Conservation (phyloP, 2,329 filamentous ascomycete genomes). For the Ilyonectria sp. region DNA sequence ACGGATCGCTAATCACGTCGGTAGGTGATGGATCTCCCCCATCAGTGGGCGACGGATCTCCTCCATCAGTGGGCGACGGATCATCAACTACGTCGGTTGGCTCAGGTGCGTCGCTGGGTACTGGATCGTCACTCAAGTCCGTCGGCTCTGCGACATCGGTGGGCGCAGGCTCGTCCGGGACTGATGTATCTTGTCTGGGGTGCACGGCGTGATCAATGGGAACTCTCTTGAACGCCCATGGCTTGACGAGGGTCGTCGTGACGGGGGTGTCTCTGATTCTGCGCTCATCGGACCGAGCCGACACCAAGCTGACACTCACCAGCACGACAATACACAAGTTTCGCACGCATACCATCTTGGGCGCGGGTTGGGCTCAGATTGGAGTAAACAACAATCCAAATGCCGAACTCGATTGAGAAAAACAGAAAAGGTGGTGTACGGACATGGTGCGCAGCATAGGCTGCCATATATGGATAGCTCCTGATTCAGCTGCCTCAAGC, state of each 20-base stretch:
- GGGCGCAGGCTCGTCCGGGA: constrained; percentile 5
- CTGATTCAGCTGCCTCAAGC: background rate
- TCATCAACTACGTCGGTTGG: background rate
- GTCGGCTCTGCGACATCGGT: background rate
- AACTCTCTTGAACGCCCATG: background rate
- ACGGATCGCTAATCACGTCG: background rate
- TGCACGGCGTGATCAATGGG: background rate
- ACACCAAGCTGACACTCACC: background rate
- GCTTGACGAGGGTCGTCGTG: background rate
- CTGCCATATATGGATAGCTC: background rate
- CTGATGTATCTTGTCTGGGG: background rate
- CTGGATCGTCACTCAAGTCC: background rate
- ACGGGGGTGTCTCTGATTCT: background rate
- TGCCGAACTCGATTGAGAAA: background rate
- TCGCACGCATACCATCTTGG: background rate
- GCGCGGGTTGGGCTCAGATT: background rate
- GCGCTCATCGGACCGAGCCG: background rate
- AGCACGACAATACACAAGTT: background rate
- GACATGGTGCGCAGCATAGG: background rate
- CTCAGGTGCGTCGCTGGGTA: background rate
- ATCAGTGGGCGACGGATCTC: background rate
- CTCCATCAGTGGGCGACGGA: background rate
- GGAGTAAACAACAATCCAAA: background rate
- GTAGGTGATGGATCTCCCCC: background rate
- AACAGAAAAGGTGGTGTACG: too few relatives aligned